Evolutionary conservation across 352 stramenopile species (phyloP).

Genomic region (Phytopythium mirpurense): DNA sequence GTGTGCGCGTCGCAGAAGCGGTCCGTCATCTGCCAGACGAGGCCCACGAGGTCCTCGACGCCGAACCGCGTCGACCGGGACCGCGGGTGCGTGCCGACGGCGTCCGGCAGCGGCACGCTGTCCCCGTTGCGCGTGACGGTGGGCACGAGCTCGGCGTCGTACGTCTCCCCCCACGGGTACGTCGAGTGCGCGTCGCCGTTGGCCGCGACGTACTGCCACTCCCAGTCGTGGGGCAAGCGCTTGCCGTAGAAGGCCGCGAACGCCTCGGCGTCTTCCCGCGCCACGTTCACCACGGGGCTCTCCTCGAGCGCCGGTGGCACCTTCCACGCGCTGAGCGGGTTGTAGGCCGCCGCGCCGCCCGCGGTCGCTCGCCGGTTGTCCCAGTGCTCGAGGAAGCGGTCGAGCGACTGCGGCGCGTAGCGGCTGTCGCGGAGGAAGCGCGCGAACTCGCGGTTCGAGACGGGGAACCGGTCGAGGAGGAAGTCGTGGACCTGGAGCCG

Average conservation of each 20-base stretch:
- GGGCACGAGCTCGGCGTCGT: conserved; percentile 18
- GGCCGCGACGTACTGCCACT: conserved; percentile 84
- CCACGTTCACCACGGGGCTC: conserved; percentile 73
- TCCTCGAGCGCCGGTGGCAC: conserved; percentile 39
- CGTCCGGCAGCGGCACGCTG: conserved; percentile 19
- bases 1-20: conserved; percentile 78
- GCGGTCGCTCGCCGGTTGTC: conserved; percentile 22
- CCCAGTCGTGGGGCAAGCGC: conserved; percentile 75
- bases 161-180: conserved; percentile 56
- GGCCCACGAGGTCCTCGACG: conserved; percentile 74
- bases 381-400: conserved; percentile 78
- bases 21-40: conserved; percentile 87
- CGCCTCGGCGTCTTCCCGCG: conserved; percentile 61
- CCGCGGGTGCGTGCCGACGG: conserved; percentile 43
- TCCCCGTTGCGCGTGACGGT: conserved; percentile 31
- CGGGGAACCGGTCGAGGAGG: conserved; percentile 60
- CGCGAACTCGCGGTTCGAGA: conserved; percentile 71
- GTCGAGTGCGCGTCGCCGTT: conserved; percentile 53
- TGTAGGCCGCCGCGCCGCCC: neutral
- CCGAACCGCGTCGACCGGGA: conserved; percentile 40
- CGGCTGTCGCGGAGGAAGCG: conserved; percentile 45
- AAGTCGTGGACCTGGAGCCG: conserved; percentile 65
- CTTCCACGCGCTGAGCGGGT: conserved; percentile 29
- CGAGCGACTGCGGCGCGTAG: conserved; percentile 48
- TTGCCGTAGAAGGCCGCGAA: conserved; percentile 71